Evolutionary conservation across 371 early-diverging fungal species (phyloP).

Genomic region (Nematocida displodere): DNA sequence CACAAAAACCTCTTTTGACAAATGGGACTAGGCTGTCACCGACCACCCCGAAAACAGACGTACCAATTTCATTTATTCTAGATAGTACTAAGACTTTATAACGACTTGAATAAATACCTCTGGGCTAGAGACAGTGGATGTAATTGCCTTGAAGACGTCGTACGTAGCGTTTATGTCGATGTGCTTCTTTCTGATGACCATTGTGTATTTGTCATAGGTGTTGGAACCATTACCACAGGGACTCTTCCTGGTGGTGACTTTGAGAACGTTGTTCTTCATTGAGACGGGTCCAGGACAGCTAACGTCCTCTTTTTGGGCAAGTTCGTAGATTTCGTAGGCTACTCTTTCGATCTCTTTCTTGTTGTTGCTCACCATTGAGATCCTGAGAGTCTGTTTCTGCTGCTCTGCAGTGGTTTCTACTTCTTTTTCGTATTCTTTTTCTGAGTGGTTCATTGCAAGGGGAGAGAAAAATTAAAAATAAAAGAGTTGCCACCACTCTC

Average conservation of each 20-base stretch:
- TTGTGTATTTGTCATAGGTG: slow-evolving; percentile 49
- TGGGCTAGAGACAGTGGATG: slow-evolving; percentile 33
- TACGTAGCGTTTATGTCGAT: slow-evolving; percentile 30
- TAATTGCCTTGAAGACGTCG: slow-evolving; percentile 42
- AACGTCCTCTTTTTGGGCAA: slow-evolving; percentile 39
- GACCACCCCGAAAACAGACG: too few relatives aligned
- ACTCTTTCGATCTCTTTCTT: slow-evolving; percentile 43
- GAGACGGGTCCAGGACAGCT: slow-evolving; percentile 17
- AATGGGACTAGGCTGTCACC: background rate
- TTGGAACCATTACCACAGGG: slow-evolving; percentile 51
- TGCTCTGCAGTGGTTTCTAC: slow-evolving; percentile 32
- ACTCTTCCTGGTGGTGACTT: slow-evolving; percentile 31
- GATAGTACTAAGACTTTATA: too few relatives aligned
- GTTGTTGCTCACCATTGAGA: slow-evolving; percentile 43
- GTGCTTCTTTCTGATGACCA: slow-evolving; percentile 50
- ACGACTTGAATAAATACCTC: slow-evolving; percentile 51
- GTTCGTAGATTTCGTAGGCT: slow-evolving; percentile 41
- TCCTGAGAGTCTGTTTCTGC: slow-evolving; percentile 15
- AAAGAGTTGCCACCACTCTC: background rate
- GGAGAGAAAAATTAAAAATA: slow-evolving; percentile 44
- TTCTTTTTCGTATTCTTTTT: slow-evolving; percentile 51
- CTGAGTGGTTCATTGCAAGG: slow-evolving; percentile 43
- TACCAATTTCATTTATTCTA: too few relatives aligned
- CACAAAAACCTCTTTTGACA: background rate
- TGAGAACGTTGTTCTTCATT: slow-evolving; percentile 37